A percentile compares a stretch with the other conserved stretches of the same genome.
Conservation (phyloP, 1,139 yeast genomes). For the Zygotorulaspora mrakii region DNA sequence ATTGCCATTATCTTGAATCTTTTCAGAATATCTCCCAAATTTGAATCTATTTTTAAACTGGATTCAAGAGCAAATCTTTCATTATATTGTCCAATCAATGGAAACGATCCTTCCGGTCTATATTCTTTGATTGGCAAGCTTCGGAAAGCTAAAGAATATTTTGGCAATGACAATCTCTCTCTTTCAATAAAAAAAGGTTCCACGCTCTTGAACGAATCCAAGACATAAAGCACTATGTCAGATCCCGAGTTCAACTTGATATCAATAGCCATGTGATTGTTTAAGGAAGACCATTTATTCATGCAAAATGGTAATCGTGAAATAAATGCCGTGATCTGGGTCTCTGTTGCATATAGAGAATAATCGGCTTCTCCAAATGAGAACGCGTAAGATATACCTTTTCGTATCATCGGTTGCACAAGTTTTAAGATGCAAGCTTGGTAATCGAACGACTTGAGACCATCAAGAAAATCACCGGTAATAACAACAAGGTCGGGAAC, state of each 20-base stretch:
- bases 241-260: slow-evolving; percentile 5
- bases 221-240: slow-evolving; percentile 11
- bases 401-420: slow-evolving; percentile 56
- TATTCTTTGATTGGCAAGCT: slow-evolving; percentile 52
- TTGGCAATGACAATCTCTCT: slow-evolving; percentile 15
- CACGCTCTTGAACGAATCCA: slow-evolving; percentile 15
- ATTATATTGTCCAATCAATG: slow-evolving; percentile 48
- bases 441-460: slow-evolving; percentile 59
- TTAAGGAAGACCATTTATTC: slow-evolving; percentile 13
- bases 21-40: slow-evolving; percentile 17
- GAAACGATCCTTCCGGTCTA: slow-evolving; percentile 48
- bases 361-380: slow-evolving; percentile 54
- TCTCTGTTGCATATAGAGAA: slow-evolving; percentile 19
- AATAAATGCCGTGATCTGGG: slow-evolving; percentile 26
- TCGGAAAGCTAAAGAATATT: slow-evolving; percentile 40
- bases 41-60: slow-evolving; percentile 27
- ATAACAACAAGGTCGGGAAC: slow-evolving; percentile 72
- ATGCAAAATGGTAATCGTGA: slow-evolving; percentile 25
- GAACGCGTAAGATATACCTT: slow-evolving; percentile 69
- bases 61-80: slow-evolving; percentile 42
- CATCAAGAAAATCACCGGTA: slow-evolving; percentile 67
- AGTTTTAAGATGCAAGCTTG: slow-evolving; percentile 72
- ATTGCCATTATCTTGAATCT: slow-evolving; percentile 38
- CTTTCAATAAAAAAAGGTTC: slow-evolving; percentile 6
- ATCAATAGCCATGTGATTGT: slow-evolving; percentile 10